A percentile compares a stretch with the other conserved stretches of the same genome.
Evolutionary conservation across 1,284 basidiomycete species (phyloP).

Genomic region (Leccinum pachyderme): DNA sequence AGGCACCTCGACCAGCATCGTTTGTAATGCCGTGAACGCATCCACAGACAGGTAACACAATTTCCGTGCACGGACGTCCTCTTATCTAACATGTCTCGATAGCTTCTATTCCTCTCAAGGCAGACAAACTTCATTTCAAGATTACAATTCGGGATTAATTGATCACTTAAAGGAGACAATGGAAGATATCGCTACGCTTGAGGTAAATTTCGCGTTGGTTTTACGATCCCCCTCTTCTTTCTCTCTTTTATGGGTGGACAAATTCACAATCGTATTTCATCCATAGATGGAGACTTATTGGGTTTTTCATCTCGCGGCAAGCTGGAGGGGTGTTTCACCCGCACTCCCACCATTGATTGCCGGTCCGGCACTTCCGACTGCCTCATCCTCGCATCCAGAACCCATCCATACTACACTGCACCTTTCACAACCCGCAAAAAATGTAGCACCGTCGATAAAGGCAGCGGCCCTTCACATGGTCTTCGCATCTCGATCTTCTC

Average conservation of each 20-base stretch:
- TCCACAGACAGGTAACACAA: slow-evolving; percentile 67
- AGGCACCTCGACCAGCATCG: slow-evolving; percentile 37
- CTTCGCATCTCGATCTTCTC: slow-evolving; percentile 76
- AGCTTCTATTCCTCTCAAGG: slow-evolving; percentile 88
- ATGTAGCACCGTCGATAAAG: slow-evolving; percentile 47
- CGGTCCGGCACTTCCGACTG: slow-evolving; percentile 41
- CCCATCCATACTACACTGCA: slow-evolving; percentile 31
- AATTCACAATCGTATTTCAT: slow-evolving; percentile 2
- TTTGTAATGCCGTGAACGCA: slow-evolving; percentile 59
- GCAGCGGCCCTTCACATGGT: slow-evolving; percentile 82
- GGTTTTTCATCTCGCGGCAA: slow-evolving; percentile 68
- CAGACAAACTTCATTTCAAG: slow-evolving; percentile 74
- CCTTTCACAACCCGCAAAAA: slow-evolving; percentile 29
- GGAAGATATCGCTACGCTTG: slow-evolving; percentile 59
- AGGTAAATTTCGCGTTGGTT: slow-evolving; percentile 43
- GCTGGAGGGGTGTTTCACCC: slow-evolving; percentile 44
- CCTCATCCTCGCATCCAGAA: slow-evolving; percentile 12
- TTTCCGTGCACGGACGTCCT: slow-evolving; percentile 1
- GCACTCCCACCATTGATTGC: slow-evolving; percentile 43
- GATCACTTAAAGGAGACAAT: slow-evolving; percentile 49
- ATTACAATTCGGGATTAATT: slow-evolving; percentile 69
- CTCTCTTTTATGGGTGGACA: background rate
- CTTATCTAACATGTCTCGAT: slow-evolving; percentile 8
- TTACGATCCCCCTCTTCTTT: background rate
- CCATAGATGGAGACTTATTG: slow-evolving; percentile 81